These are phyloP conservation scores for Mediolabrus comicus DNA, from an alignment of 108 stramenopile genomes.

Conservation along the genomic window DNA sequence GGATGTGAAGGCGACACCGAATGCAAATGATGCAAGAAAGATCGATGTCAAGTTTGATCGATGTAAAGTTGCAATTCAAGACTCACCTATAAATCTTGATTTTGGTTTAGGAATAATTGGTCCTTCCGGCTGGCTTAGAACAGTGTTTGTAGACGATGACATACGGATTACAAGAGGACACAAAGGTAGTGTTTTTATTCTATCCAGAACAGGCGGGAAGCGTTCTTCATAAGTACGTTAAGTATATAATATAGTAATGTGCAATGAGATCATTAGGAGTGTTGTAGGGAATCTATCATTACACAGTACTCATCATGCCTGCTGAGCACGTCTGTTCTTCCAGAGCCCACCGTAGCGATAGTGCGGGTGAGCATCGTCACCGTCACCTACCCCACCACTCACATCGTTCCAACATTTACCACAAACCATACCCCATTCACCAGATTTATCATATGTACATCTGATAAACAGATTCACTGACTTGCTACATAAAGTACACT, in stretches of 20 bases:
- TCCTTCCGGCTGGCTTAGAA: slow-evolving; percentile 76
- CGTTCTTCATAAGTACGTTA: not conserved
- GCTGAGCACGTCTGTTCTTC: slow-evolving; percentile 69
- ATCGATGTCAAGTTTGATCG: slow-evolving; percentile 80
- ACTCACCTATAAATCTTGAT: slow-evolving; percentile 49
- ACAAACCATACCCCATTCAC: slow-evolving; percentile 83
- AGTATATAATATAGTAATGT: not conserved
- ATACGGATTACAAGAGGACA: slow-evolving; percentile 82
- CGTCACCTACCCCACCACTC: slow-evolving; percentile 86
- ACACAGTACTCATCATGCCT: too few species aligned
- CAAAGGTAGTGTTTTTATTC: slow-evolving; percentile 81
- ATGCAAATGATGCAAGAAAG: slow-evolving; percentile 49
- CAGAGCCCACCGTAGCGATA: slow-evolving; percentile 87
- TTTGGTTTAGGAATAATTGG: slow-evolving; percentile 71
- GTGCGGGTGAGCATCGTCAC: slow-evolving; percentile 80
- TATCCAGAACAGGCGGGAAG: slow-evolving; percentile 49
- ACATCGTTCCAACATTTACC: slow-evolving; percentile 81
- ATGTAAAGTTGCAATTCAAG: slow-evolving; percentile 54
- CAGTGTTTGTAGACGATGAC: slow-evolving; percentile 69
- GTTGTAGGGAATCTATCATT: too few species aligned
- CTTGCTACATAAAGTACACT: slow-evolving; percentile 62
- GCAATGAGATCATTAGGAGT: too few species aligned
- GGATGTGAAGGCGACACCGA: slow-evolving; percentile 54
- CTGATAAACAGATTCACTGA: slow-evolving; percentile 66
- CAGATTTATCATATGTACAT: slow-evolving; percentile 57